Conservation (phyloP, 768 basidiomycete genomes). For the button mushroom (Agaricus bisporus) region DNA sequence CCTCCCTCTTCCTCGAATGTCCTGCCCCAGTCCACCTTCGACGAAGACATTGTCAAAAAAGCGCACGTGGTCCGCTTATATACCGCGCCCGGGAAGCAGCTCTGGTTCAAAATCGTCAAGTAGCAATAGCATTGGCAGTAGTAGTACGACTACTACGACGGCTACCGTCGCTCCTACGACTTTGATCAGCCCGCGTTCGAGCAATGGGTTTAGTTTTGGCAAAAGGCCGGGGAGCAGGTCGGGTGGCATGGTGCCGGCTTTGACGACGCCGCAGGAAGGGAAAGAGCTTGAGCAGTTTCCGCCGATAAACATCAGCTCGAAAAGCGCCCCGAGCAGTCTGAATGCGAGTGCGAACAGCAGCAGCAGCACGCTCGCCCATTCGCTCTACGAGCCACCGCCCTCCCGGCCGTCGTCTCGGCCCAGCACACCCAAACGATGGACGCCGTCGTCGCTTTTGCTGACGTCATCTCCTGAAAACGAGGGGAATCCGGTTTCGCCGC, state of each 20-base stretch:
- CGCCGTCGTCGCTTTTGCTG: slow-evolving; percentile 21
- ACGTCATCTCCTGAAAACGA: slow-evolving; percentile 17
- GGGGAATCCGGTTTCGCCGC: slow-evolving; percentile 27
- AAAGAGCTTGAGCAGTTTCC: slow-evolving; percentile 17
- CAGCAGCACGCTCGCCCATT: background rate
- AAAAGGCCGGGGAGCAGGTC: slow-evolving; percentile 10
- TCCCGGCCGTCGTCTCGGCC: slow-evolving; percentile 23
- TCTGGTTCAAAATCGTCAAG: slow-evolving; percentile 15
- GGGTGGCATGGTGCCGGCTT: slow-evolving; percentile 9
- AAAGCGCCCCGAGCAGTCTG: background rate
- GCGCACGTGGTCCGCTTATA: slow-evolving; percentile 32
- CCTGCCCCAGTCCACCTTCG: background rate
- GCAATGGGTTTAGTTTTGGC: slow-evolving; percentile 8
- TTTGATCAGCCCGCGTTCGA: background rate
- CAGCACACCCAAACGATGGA: slow-evolving; percentile 27
- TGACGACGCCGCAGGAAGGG: slow-evolving; percentile 24
- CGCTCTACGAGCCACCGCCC: slow-evolving; percentile 2
- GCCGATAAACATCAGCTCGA: background rate
- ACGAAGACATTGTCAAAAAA: slow-evolving; percentile 16
- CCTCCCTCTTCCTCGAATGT: slow-evolving; percentile 14
- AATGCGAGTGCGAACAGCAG: background rate
- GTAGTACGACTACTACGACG: background rate
- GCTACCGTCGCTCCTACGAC: background rate
- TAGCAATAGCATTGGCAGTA: slow-evolving; percentile 3
- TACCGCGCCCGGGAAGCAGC: slow-evolving; percentile 28